These are phyloP conservation scores for Mucor velutinosus DNA, from an alignment of 371 early-diverging fungal species.

Conservation along the genomic window DNA sequence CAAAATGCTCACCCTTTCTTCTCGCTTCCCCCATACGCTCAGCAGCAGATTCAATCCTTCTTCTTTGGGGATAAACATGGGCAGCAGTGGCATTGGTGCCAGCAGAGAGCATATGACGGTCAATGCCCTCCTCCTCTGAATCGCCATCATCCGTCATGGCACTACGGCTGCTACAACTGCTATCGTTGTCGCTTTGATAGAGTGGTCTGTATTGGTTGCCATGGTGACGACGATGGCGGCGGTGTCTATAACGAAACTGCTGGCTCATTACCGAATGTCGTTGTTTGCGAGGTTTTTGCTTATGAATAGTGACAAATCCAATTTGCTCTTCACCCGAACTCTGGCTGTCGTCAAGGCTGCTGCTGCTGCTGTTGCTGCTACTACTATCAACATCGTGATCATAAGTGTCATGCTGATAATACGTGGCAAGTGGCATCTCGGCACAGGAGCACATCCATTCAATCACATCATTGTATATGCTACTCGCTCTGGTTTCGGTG, in stretches of 20 bases:
- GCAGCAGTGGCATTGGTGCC: not conserved
- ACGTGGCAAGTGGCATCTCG: not conserved
- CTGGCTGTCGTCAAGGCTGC: not conserved
- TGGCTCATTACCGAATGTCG: not conserved
- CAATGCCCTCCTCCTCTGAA: slow-evolving; percentile 16
- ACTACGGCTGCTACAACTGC: not conserved
- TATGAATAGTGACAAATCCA: not conserved
- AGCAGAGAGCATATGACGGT: slow-evolving; percentile 3
- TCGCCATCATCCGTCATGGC: not conserved
- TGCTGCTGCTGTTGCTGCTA: not conserved
- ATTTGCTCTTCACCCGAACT: not conserved
- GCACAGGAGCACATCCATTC: slow-evolving; percentile 22
- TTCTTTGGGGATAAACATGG: not conserved
- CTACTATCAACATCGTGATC: not conserved
- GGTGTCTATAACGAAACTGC: not conserved
- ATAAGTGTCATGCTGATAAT: not conserved
- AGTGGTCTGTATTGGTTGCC: not conserved
- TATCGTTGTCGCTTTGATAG: not conserved
- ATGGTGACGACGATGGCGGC: not conserved
- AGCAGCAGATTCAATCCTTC: slow-evolving; percentile 31
- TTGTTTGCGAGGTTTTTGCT: not conserved
- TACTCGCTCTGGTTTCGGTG: slow-evolving; percentile 25
- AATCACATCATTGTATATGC: slow-evolving; percentile 27
- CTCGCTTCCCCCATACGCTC: slow-evolving; percentile 35
- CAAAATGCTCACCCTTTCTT: slow-evolving; percentile 27